Conservation (phyloP, 2,329 filamentous ascomycete genomes). For the Pseudonectria foliicola region DNA sequence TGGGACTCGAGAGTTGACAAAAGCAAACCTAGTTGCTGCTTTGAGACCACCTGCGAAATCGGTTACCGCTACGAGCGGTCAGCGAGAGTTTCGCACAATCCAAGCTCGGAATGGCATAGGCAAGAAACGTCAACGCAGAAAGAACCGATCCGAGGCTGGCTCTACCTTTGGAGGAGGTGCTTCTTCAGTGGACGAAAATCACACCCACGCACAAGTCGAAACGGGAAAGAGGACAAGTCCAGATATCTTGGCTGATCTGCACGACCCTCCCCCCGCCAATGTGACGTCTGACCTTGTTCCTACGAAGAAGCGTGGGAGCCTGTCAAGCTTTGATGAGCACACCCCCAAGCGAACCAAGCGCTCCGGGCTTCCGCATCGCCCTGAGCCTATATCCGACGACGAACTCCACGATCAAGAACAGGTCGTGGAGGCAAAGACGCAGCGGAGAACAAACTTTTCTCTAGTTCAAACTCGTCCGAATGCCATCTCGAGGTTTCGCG, state of each 20-base stretch:
- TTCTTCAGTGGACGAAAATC: conserved; percentile 4
- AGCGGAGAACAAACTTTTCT: conserved; percentile 11
- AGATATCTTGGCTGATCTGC: conserved; percentile 14
- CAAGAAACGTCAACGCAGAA: conserved; percentile 4
- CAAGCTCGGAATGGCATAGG: conserved; percentile 2
- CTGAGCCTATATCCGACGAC: conserved; percentile 19
- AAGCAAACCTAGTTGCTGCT: neutral
- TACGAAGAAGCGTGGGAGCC: conserved; percentile 1
- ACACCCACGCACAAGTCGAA: no score
- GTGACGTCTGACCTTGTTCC: conserved; percentile 17
- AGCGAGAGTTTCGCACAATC: conserved; percentile 16
- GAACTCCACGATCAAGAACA: conserved; percentile 16
- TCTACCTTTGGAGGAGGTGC: conserved; percentile 7
- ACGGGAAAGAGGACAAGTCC: conserved; percentile 10
- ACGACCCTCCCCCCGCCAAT: conserved; percentile 13
- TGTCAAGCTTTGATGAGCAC: neutral
- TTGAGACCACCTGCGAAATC: conserved; percentile 7
- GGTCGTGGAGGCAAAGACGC: conserved; percentile 1
- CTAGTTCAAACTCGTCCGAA: conserved; percentile 3
- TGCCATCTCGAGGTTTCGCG: conserved; percentile 8
- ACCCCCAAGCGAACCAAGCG: conserved; percentile 9
- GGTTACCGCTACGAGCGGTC: conserved; percentile 5
- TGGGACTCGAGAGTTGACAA: conserved; percentile 12
- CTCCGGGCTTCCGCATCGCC: neutral
- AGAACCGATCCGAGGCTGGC: conserved; percentile 1